Evolutionary conservation across 768 basidiomycete species (phyloP).

Genomic region (Lactarius psammicola): DNA sequence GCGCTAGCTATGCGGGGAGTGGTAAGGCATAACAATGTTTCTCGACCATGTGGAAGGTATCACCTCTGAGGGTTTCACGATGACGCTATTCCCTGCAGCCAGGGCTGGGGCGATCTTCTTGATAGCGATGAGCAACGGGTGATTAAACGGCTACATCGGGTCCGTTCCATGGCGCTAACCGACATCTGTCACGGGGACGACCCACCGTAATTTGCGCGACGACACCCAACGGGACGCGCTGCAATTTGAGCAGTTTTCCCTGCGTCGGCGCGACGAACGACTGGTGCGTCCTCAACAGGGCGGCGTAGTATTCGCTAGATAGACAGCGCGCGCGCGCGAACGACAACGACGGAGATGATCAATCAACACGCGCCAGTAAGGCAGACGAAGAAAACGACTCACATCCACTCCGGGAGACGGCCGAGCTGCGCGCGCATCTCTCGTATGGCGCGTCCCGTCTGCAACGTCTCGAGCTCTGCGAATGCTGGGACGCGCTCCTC

Average conservation of each 20-base stretch:
- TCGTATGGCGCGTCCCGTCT: constrained; percentile 78
- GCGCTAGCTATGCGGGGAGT: constrained; percentile 54
- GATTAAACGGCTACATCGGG: constrained; percentile 71
- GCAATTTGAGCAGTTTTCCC: constrained; percentile 75
- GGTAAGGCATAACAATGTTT: background rate
- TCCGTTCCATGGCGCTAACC: background rate
- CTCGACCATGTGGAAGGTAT: background rate
- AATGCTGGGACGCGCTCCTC: constrained; percentile 57
- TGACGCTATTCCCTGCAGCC: constrained; percentile 80
- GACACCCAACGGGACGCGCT: constrained; percentile 80
- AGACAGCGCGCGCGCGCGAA: background rate
- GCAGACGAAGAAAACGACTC: constrained; percentile 34
- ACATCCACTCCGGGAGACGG: constrained; percentile 87
- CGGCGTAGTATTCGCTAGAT: constrained; percentile 71
- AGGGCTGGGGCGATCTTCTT: constrained; percentile 88
- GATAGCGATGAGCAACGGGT: constrained; percentile 82
- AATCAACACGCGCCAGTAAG: background rate
- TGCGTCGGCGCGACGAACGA: constrained; percentile 74
- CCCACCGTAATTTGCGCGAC: constrained; percentile 83
- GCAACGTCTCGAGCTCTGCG: constrained; percentile 64
- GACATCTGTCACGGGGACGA: background rate
- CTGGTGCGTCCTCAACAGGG: constrained; percentile 68
- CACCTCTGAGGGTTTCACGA: constrained; percentile 82
- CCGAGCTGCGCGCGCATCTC: constrained; percentile 81
- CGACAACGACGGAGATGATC: background rate